These are phyloP conservation scores for Primulina huaijiensis DNA, from an alignment of 257 asterid species.

Conservation along the genomic window DNA sequence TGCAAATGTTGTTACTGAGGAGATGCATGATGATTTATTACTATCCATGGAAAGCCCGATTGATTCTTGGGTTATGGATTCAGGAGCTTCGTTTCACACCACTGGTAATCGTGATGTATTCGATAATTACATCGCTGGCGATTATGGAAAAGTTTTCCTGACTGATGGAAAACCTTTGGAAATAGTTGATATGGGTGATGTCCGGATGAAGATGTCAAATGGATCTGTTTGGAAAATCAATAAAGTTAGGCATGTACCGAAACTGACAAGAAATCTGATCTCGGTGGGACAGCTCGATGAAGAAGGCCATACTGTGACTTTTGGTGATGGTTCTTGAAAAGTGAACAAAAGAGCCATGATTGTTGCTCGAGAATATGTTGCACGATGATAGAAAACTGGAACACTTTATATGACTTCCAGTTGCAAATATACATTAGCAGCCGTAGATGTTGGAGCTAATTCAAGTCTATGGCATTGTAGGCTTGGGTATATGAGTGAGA, in stretches of 20 bases:
- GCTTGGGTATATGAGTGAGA: neutral
- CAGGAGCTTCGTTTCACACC: neutral
- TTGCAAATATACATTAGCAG: neutral
- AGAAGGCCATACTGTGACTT: too few species aligned
- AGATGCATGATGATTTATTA: neutral
- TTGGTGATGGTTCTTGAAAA: too few species aligned
- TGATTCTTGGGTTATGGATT: neutral
- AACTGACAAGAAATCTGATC: too few species aligned
- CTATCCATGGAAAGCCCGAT: neutral
- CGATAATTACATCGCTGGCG: neutral
- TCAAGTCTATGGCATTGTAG: neutral
- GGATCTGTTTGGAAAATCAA: too few species aligned
- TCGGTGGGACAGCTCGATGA: too few species aligned
- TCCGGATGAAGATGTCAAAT: neutral
- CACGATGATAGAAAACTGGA: neutral
- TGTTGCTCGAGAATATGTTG: neutral
- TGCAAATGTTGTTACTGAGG: neutral
- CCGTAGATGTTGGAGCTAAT: neutral
- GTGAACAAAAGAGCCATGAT: too few species aligned
- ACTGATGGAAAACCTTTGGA: neutral
- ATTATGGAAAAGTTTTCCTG: neutral
- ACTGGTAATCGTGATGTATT: neutral
- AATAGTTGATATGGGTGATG: neutral
- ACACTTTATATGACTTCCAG: neutral
- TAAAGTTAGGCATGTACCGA: too few species aligned